Base-by-base conservation (phyloP, 805 yeast species). In the Yarrowia sp. region DNA sequence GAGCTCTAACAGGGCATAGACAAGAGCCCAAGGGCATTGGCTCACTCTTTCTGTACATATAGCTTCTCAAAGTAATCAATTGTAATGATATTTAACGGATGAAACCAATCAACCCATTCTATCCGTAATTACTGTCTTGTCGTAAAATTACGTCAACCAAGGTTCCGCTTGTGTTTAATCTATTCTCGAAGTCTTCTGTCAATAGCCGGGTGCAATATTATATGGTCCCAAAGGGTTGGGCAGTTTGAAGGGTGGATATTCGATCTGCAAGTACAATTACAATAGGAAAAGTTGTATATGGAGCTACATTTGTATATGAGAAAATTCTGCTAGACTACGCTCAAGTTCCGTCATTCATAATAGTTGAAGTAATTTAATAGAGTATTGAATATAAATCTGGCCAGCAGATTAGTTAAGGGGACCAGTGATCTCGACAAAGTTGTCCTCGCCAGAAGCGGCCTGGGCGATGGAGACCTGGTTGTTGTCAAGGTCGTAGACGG, bases 401-500 rank as follows among this genome's bases (percentile, higher is more conserved):
- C 63, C 49, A 42, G 63, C 49, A 30, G 49, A 40, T 42, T 39
- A 53, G 38, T 56, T 56, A 13, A 56, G 20, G 14, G 20, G 20
- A 3, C 49, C 47, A n/a, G 46, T 40, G 50, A 58, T 33, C 40
- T 30, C 50, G 19, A 43, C 50, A 50, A 43, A 58, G 10, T 58
- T 30, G 47, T 42, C 33, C 14, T n/a, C 50, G 36, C 66, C 66
- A 9, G 9, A 3, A 49, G 69, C 70, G 17, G 83, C 82, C 71
- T 81, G 85, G 13, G 87, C 90, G 67, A 88, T 71, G 1, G 88
- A 85, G 40, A 87, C 78, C 70, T 82, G 78, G 60, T 75, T 76
- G 69, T 80, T 81, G 34, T 86, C 90, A 60, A 87, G 77, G 73
- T 89, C 88, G 74, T 83, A 86, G n/a, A 87, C 90, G 34, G 85